Conservation (phyloP, 192 early-diverging fungal species). For the Umbelopsis ramanniana region DNA sequence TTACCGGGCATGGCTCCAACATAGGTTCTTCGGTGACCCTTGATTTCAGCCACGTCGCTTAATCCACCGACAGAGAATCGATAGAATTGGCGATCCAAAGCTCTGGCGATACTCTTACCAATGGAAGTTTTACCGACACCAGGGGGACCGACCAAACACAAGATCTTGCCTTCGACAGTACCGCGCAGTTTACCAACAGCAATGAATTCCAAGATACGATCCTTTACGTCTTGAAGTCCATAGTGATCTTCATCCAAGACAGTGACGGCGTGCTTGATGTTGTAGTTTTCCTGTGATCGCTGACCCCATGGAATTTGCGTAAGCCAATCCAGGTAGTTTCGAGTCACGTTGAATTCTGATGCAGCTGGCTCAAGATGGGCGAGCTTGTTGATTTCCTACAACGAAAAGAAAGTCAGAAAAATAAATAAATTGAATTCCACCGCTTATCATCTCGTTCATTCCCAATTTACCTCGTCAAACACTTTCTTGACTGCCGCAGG, state of each 20-base stretch:
- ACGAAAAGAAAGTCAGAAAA: no score
- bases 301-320: constrained; percentile 98
- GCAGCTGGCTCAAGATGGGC: constrained; percentile 93
- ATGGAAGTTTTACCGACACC: constrained; percentile 99
- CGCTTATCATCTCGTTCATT: no score
- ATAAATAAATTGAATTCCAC: no score
- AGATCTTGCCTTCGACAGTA: constrained; percentile 97
- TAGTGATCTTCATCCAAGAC: constrained; percentile 99
- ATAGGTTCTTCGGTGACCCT: constrained; percentile 98
- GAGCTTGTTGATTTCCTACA: constrained; percentile 87
- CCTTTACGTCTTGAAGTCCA: constrained; percentile 99
- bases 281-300: constrained; percentile 89
- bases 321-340: constrained; percentile 99
- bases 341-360: constrained; percentile 97
- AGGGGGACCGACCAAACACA: constrained; percentile 98
- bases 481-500: constrained; percentile 91
- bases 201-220: constrained; percentile 98
- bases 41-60: constrained; percentile 98
- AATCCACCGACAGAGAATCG: constrained; percentile 97
- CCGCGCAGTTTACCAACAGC: constrained; percentile 96
- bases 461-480: constrained; percentile 75
- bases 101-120: constrained; percentile 96
- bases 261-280: constrained; percentile 79
- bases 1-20: constrained; percentile 99
- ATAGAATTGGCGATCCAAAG: constrained; percentile 93